Evolutionary conservation across 2,329 filamentous ascomycete genomes (phyloP).

Genomic region (Gnomoniopsis smithogilvyi): DNA sequence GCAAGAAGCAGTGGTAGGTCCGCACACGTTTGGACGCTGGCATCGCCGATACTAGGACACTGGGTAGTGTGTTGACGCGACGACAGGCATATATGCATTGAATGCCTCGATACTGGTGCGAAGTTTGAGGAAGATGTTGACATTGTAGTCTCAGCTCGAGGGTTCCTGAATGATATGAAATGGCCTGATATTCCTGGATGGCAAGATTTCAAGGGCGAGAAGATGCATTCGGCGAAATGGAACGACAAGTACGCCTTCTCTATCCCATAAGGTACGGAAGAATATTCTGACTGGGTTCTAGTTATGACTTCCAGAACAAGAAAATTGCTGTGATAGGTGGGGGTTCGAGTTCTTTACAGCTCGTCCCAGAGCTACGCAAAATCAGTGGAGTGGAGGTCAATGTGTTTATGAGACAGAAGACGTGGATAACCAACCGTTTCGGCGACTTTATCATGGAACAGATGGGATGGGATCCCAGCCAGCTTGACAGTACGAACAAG

Average conservation of each 20-base stretch:
- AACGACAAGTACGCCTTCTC: constrained; percentile 4
- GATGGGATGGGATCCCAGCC: neutral
- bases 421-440: constrained; percentile 1
- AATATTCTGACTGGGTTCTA: neutral
- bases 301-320: constrained; percentile 10
- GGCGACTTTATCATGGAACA: neutral
- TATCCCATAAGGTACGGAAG: neutral
- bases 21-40: no score
- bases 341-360: constrained; percentile 29
- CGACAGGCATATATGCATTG: neutral
- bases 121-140: constrained; percentile 2
- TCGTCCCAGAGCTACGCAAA: constrained; percentile 20
- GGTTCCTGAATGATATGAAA: constrained; percentile 6
- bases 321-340: constrained; percentile 27
- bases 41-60: neutral
- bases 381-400: neutral
- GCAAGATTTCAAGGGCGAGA: constrained; percentile 25
- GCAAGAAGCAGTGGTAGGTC: neutral
- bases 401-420: neutral
- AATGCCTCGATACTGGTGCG: neutral
- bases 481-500: neutral
- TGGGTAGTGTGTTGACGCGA: neutral
- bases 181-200: constrained; percentile 31
- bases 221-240: constrained; percentile 29
- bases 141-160: constrained; percentile 4